These are phyloP conservation scores for Rhodotorula mucilaginosa DNA, from an alignment of 1,284 basidiomycete genomes.

Conservation along the genomic window DNA sequence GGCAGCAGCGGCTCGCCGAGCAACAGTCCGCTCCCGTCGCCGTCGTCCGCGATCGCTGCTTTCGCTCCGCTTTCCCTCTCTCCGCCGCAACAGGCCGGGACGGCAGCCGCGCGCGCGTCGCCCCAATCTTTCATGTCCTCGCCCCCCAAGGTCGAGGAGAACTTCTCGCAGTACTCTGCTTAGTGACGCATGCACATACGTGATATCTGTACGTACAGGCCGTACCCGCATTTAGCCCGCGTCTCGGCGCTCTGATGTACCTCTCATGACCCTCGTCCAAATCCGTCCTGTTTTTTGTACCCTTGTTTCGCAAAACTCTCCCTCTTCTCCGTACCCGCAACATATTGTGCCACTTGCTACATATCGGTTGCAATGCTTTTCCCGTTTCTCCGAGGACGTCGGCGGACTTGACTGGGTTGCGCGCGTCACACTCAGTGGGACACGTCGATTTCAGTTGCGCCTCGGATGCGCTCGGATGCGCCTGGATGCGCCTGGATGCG, in stretches of 20 bases:
- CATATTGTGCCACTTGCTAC: neutral
- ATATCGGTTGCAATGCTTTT: too few relatives aligned
- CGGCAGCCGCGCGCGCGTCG: neutral
- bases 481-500: too few relatives aligned
- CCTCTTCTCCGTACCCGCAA: neutral
- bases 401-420: too few relatives aligned
- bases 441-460: too few relatives aligned
- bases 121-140: neutral
- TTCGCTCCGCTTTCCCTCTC: constrained; percentile 10
- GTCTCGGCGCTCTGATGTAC: too few relatives aligned
- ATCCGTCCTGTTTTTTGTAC: neutral
- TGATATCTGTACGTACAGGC: too few relatives aligned
- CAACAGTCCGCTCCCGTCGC: constrained; percentile 1
- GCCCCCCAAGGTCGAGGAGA: constrained; percentile 8
- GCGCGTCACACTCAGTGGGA: too few relatives aligned
- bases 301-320: neutral
- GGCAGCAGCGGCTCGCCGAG: neutral
- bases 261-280: too few relatives aligned
- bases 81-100: neutral
- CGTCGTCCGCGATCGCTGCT: constrained; percentile 7
- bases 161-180: neutral
- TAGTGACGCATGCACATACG: neutral
- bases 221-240: neutral
- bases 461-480: too few relatives aligned
- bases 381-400: too few relatives aligned